Conservation (phyloP, 2,329 filamentous ascomycete genomes). For the Fusarium devonianum region DNA sequence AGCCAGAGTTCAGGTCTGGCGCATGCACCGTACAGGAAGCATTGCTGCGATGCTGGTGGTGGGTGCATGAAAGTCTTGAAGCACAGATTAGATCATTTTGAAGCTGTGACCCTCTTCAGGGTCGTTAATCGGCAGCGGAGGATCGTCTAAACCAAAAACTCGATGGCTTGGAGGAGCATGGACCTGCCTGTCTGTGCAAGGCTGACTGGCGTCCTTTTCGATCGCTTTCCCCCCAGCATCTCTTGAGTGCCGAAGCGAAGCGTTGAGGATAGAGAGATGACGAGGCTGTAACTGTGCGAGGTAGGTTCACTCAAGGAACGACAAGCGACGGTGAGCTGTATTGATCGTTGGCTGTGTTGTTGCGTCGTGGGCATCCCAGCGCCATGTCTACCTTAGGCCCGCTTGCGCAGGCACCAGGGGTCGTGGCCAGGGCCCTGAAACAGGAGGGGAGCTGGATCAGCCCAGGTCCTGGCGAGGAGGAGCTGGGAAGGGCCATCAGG, state of each 20-base stretch:
- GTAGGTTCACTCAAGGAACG: no score
- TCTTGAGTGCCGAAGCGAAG: no score
- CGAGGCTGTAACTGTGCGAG: no score
- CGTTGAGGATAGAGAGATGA: no score
- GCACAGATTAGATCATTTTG: conserved; percentile 1
- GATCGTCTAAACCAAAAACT: conserved; percentile 29
- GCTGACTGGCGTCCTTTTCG: no score
- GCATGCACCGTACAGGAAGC: conserved; percentile 8
- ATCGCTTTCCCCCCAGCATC: no score
- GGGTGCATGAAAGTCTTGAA: background rate
- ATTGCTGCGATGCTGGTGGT: conserved; percentile 1
- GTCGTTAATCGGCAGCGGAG: conserved; percentile 38
- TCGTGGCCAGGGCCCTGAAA: conserved; percentile 36
- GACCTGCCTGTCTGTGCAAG: no score
- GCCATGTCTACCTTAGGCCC: no score
- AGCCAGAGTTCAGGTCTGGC: conserved; percentile 13
- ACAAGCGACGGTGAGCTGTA: conserved; percentile 3
- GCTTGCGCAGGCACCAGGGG: conserved; percentile 28
- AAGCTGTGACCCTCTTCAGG: conserved; percentile 27
- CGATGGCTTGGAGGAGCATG: conserved; percentile 19
- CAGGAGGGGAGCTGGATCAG: conserved; percentile 31
- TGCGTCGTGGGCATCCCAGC: conserved; percentile 10
- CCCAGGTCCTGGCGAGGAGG: conserved; percentile 23
- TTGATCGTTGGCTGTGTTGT: conserved; percentile 1
- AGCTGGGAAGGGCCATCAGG: conserved; percentile 10